phyloP scores from a whole-genome alignment of 352 stramenopile genomes.

The Thalassiosira mediterranea region DNA sequence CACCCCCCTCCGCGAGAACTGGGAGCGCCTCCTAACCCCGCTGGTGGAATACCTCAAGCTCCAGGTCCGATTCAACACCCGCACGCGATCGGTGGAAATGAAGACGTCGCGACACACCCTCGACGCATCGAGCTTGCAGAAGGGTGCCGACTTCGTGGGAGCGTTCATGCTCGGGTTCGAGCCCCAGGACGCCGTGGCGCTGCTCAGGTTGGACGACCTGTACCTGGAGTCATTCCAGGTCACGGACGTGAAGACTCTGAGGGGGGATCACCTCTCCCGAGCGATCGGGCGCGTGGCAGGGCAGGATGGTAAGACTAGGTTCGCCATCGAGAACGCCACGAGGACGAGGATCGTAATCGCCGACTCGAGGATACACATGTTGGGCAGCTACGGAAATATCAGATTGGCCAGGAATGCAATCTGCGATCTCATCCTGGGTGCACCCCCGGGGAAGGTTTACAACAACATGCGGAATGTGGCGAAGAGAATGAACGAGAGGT shows the following conservation, averaged over 20 bases:
- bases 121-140: conserved; percentile 94
- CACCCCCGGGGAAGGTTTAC: conserved; percentile 99
- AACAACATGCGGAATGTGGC: conserved; percentile 99
- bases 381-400: conserved; percentile 98
- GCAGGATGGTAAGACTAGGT: conserved; percentile 99
- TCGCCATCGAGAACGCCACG: conserved; percentile 99
- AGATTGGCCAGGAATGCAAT: conserved; percentile 94
- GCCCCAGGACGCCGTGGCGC: conserved; percentile 91
- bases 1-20: conserved; percentile 98
- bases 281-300: conserved; percentile 98
- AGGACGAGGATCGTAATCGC: conserved; percentile 98
- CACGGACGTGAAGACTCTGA: conserved; percentile 96
- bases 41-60: conserved; percentile 98
- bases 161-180: conserved; percentile 99
- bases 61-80: conserved; percentile 98
- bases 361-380: conserved; percentile 96
- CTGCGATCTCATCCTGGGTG: conserved; percentile 93
- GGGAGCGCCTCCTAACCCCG: conserved; percentile 98
- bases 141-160: conserved; percentile 96
- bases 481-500: conserved; percentile 95
- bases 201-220: conserved; percentile 98
- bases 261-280: conserved; percentile 97
- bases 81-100: conserved; percentile 98
- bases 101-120: conserved; percentile 93
- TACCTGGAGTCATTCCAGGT: conserved; percentile 98